phyloP scores from a whole-genome alignment of 192 early-diverging fungal genomes.

The Glomus cerebriforme region DNA sequence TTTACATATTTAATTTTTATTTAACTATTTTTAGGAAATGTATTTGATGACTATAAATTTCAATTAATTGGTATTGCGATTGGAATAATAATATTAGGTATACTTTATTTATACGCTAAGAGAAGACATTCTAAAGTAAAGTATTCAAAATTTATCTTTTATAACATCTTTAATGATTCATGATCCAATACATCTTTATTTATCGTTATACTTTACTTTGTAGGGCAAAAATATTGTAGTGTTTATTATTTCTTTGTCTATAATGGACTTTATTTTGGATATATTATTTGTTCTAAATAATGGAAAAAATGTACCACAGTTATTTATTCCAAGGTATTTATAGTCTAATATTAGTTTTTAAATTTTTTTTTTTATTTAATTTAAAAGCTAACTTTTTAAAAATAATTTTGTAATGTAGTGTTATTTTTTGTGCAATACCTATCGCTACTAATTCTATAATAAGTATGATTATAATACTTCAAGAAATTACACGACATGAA shows the following conservation, averaged over 20 bases:
- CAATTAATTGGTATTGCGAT: background rate
- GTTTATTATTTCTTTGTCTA: background rate
- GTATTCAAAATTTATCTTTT: background rate
- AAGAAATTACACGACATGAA: background rate
- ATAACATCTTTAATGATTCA: background rate
- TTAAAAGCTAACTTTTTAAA: background rate
- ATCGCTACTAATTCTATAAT: background rate
- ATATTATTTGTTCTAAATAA: background rate
- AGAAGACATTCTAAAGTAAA: background rate
- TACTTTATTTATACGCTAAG: background rate
- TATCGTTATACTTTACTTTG: background rate
- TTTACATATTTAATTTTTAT: background rate
- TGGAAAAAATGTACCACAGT: background rate
- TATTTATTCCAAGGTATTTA: conserved; percentile 10
- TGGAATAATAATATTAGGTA: background rate
- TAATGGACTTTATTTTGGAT: conserved; percentile 7
- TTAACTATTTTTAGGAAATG: background rate
- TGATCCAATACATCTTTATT: background rate
- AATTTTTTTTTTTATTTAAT: background rate
- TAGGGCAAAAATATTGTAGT: conserved; percentile 1
- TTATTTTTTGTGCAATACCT: background rate
- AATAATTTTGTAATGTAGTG: background rate
- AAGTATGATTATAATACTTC: background rate
- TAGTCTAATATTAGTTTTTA: no score
- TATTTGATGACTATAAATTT: background rate